Conservation (phyloP, 345 rosid species). For the Firmiana major region DNA sequence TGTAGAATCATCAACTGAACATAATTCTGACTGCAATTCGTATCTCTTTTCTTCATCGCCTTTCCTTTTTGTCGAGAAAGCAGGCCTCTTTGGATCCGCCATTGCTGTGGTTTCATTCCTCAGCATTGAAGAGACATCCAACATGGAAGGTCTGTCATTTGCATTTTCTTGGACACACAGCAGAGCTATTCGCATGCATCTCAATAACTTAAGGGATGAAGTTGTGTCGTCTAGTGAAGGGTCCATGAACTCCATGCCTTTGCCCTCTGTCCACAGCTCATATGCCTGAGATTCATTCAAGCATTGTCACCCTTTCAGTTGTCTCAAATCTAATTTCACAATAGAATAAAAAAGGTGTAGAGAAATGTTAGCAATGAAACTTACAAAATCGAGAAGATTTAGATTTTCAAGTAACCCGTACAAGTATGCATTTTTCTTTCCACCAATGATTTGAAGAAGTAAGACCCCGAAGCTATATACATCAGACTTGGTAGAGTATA, state of each 20-base stretch:
- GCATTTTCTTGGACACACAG: conserved; percentile 11
- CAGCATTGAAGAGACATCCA: conserved; percentile 6
- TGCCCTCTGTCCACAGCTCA: neutral
- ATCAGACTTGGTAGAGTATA: conserved; percentile 12
- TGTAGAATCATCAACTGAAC: neutral
- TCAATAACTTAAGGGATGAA: neutral
- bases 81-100: conserved; percentile 1
- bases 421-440: conserved; percentile 2
- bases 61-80: neutral
- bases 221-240: neutral
- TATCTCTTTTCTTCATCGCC: neutral
- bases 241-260: conserved; percentile 5
- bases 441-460: conserved; percentile 10
- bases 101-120: neutral
- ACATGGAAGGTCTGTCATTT: conserved; percentile 12
- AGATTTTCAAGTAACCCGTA: neutral
- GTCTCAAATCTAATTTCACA: too few species aligned
- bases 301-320: too few species aligned
- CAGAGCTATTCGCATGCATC: conserved; percentile 12
- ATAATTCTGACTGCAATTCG: neutral
- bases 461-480: conserved; percentile 14
- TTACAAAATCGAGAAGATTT: conserved; percentile 6
- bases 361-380: neutral
- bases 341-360: too few species aligned
- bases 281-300: conserved; percentile 1